Conservation (phyloP, 176 grass and related monocot genomes). For the Thinopyrum elongatum region DNA sequence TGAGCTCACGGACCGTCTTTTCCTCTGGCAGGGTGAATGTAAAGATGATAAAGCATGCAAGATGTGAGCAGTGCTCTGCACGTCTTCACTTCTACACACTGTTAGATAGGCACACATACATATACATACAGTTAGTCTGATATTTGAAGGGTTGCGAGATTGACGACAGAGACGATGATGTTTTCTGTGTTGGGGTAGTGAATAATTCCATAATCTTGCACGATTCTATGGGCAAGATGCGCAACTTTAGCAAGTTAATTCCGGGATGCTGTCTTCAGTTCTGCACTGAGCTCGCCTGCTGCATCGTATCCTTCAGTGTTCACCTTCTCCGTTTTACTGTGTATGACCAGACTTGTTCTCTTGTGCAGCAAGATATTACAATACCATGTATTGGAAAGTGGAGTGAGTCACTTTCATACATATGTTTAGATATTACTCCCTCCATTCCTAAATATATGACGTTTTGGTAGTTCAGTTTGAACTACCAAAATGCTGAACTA, state of each 20-base stretch:
- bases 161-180: background rate
- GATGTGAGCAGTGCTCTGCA: constrained; percentile 38
- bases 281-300: background rate
- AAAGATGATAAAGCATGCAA: constrained; percentile 66
- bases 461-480: too few species aligned
- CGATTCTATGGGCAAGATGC: background rate
- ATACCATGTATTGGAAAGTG: too few species aligned
- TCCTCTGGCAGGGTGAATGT: constrained; percentile 43
- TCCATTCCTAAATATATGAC: too few species aligned
- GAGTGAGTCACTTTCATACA: too few species aligned
- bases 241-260: background rate
- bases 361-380: too few species aligned
- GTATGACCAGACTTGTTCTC: background rate
- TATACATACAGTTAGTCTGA: background rate
- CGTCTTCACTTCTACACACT: background rate
- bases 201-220: background rate
- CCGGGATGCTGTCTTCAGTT: background rate
- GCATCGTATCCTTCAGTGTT: background rate
- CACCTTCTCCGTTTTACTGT: background rate
- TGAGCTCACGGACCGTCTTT: background rate
- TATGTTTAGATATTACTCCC: too few species aligned
- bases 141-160: background rate
- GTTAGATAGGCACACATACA: constrained; percentile 17
- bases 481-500: too few species aligned
- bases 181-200: background rate